A percentile compares a stretch with the other conserved stretches of the same genome.
Conservation (phyloP, 2,329 filamentous ascomycete species). For the Colletotrichum siamense region DNA sequence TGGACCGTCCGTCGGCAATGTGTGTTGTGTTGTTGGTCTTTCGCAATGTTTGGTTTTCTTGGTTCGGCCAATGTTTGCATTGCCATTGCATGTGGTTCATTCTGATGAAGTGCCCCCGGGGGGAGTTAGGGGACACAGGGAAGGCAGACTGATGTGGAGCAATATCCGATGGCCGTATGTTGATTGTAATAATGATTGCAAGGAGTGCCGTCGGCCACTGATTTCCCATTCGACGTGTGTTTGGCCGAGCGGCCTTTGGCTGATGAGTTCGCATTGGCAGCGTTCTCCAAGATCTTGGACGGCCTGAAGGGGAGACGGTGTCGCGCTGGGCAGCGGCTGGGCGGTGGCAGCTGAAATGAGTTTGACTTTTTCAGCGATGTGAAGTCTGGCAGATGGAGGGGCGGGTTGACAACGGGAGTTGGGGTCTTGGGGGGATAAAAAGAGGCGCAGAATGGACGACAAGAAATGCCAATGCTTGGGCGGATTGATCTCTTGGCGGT, state of each 20-base stretch:
- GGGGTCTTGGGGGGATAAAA: neutral
- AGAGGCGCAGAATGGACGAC: slow-evolving; percentile 12
- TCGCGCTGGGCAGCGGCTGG: slow-evolving; percentile 11
- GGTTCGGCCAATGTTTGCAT: neutral
- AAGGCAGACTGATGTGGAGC: neutral
- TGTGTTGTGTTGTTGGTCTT: neutral
- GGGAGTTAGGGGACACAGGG: neutral
- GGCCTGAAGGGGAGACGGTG: slow-evolving; percentile 3
- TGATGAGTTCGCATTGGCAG: neutral
- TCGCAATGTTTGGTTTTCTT: neutral
- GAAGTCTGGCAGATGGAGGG: neutral
- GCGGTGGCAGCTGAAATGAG: neutral
- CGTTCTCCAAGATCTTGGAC: neutral
- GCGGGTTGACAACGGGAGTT: neutral
- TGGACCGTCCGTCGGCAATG: neutral
- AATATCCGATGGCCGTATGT: neutral
- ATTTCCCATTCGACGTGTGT: neutral
- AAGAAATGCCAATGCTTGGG: slow-evolving; percentile 15
- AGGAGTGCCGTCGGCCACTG: neutral
- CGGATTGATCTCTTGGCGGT: slow-evolving; percentile 9
- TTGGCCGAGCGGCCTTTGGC: neutral
- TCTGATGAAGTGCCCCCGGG: neutral
- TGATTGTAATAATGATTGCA: slow-evolving; percentile 9
- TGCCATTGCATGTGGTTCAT: slow-evolving; percentile 8
- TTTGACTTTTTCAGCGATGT: neutral